Evolutionary conservation across 164 flowering plant genomes (phyloP).

Genomic region (Platanus orientalis): DNA sequence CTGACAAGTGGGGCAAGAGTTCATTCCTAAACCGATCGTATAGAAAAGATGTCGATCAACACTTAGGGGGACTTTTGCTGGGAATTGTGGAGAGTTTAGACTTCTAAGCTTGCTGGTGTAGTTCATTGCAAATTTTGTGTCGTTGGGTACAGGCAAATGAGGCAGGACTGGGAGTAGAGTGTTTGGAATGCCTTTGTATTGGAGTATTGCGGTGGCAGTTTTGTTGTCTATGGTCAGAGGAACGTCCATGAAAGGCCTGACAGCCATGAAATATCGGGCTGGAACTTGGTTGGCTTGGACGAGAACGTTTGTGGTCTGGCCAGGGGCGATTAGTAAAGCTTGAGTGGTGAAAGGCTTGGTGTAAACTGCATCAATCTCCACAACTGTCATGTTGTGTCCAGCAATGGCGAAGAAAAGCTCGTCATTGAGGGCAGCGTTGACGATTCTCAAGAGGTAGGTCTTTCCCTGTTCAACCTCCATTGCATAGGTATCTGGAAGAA

Average conservation of each 20-base stretch:
- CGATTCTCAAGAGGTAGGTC: conserved; percentile 29
- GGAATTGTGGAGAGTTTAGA: background rate
- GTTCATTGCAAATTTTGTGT: background rate
- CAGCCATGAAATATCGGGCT: background rate
- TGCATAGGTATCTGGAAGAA: conserved; percentile 21
- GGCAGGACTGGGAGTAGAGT: background rate
- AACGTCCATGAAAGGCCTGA: conserved; percentile 1
- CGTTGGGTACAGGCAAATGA: background rate
- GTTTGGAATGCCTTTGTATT: background rate
- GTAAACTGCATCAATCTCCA: conserved; percentile 32
- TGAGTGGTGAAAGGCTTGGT: conserved; percentile 29
- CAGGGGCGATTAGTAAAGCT: conserved; percentile 14
- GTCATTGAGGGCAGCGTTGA: conserved; percentile 37
- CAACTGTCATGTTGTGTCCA: conserved; percentile 29
- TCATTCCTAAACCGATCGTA: background rate
- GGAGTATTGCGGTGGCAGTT: conserved; percentile 2
- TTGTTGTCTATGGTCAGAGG: background rate
- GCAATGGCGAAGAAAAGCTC: conserved; percentile 36
- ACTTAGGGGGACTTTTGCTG: background rate
- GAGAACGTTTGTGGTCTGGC: conserved; percentile 10
- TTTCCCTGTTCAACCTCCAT: conserved; percentile 28
- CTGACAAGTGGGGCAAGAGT: background rate
- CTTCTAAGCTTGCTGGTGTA: background rate
- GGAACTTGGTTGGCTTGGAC: background rate
- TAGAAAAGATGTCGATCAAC: background rate